Conservation (phyloP, 2,329 filamentous ascomycete species). For the Trichoderma harzianum region DNA sequence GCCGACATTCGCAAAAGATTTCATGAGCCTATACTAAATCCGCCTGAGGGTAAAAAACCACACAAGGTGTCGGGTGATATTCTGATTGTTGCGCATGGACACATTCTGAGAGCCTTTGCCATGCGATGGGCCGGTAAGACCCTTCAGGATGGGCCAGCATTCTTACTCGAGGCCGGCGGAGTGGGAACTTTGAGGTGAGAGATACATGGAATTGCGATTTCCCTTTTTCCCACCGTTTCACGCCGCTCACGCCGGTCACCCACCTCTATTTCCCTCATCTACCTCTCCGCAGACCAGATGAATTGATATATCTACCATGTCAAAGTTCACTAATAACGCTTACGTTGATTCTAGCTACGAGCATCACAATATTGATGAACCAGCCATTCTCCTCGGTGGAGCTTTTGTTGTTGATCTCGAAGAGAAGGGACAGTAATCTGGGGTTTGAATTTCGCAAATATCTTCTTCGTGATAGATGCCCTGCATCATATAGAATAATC, state of each 20-base stretch:
- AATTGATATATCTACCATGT: background rate
- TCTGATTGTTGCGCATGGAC: slow-evolving; percentile 79
- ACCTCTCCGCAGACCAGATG: background rate
- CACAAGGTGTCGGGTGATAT: slow-evolving; percentile 32
- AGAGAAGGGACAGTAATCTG: slow-evolving; percentile 20
- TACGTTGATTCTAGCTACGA: slow-evolving; percentile 59
- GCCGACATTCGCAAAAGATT: slow-evolving; percentile 65
- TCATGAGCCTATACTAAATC: slow-evolving; percentile 60
- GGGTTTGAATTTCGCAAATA: background rate
- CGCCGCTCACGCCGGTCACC: background rate
- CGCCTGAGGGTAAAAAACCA: slow-evolving; percentile 34
- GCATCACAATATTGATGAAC: slow-evolving; percentile 73
- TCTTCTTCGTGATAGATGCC: background rate
- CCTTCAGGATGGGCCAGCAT: slow-evolving; percentile 69
- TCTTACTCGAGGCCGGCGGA: slow-evolving; percentile 86
- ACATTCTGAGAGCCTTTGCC: slow-evolving; percentile 83
- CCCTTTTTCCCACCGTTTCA: background rate
- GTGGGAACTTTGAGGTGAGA: slow-evolving; percentile 70
- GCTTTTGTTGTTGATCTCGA: slow-evolving; percentile 55
- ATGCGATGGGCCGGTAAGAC: slow-evolving; percentile 78
- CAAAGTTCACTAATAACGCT: background rate
- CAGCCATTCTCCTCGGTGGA: slow-evolving; percentile 74
- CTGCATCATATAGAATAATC: background rate
- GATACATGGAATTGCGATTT: background rate
- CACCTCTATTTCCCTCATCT: background rate